phyloP scores from a whole-genome alignment of 768 basidiomycete genomes.

The Multifurca ochricompacta region DNA sequence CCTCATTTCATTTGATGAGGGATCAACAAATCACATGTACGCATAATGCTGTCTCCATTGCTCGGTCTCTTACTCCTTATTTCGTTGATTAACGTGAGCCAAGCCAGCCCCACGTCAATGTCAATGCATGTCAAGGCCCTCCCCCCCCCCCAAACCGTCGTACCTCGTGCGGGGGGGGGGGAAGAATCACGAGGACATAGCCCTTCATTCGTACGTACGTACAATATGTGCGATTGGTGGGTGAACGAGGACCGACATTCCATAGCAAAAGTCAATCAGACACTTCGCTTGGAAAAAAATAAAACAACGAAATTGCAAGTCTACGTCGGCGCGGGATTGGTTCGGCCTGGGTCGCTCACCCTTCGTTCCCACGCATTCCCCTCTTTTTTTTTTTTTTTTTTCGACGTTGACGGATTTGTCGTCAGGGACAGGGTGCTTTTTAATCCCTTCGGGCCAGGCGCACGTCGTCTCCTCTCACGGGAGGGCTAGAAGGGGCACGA shows the following conservation, averaged over 20 bases:
- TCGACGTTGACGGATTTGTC: neutral
- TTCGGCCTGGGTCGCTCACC: neutral
- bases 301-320: neutral
- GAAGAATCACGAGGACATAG: neutral
- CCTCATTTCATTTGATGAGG: neutral
- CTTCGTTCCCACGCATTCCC: neutral
- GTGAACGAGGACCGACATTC: neutral
- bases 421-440: neutral
- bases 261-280: constrained; percentile 6
- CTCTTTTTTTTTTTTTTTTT: neutral
- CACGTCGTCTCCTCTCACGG: neutral
- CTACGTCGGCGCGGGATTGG: neutral
- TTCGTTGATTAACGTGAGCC: neutral
- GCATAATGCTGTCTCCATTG: no score
- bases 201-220: neutral
- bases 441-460: neutral
- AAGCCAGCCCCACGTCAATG: neutral
- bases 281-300: neutral
- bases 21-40: neutral
- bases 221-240: neutral
- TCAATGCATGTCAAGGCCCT: neutral
- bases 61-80: neutral
- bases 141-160: neutral
- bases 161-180: neutral
- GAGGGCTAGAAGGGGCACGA: neutral